Percentiles rank a stretch among this genome's conserved stretches.
Conservation (phyloP, 208 protist species). For the Acanthamoeba lenticulata region DNA sequence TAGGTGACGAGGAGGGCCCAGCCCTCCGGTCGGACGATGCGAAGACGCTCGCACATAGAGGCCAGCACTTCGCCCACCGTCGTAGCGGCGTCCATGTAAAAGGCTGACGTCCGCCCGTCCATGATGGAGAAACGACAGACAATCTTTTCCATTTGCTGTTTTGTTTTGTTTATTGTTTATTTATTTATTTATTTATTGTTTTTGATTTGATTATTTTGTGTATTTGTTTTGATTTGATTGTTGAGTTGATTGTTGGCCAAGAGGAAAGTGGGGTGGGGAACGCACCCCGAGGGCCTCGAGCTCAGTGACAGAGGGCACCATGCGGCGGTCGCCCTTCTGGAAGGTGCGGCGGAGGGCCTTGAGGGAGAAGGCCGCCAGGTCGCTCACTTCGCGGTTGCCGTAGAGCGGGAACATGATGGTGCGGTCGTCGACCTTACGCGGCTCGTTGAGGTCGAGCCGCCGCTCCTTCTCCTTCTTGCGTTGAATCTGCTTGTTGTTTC, state of each 20-base stretch:
- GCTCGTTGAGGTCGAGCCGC: background rate
- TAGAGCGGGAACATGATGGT: background rate
- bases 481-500: background rate
- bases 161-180: no score
- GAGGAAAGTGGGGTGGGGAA: background rate
- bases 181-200: no score
- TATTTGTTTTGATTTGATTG: no score
- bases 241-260: background rate
- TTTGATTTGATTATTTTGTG: no score
- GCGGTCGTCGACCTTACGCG: background rate
- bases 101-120: background rate
- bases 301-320: constrained; percentile 1
- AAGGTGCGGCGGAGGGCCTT: background rate
- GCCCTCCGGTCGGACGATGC: background rate
- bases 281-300: background rate
- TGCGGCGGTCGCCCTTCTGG: constrained; percentile 7
- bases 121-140: background rate
- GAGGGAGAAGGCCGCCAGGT: background rate
- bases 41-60: background rate
- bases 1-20: constrained; percentile 15
- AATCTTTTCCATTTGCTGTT: background rate
- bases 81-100: background rate
- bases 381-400: background rate
- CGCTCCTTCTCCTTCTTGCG: background rate
- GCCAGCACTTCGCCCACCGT: background rate